These are phyloP conservation scores for Persicaria maculosa DNA, from an alignment of 148 eudicot genomes.

Conservation along the genomic window DNA sequence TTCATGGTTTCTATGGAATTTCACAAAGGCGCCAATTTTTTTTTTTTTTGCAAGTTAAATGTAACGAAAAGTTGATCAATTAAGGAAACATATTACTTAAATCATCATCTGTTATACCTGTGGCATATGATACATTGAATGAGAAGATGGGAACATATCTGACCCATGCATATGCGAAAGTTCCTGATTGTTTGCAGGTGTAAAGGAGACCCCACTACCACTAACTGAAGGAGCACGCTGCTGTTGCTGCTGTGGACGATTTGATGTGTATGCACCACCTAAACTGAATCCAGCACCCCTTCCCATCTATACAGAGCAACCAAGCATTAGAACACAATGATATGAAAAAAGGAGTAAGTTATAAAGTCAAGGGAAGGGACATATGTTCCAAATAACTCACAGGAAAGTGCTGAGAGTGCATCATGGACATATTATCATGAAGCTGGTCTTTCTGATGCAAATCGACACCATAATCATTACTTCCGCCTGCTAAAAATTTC, in stretches of 20 bases:
- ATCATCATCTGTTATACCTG: constrained; percentile 17
- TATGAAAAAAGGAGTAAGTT: background rate
- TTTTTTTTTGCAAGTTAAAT: background rate
- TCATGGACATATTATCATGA: constrained; percentile 44
- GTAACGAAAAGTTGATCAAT: background rate
- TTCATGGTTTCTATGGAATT: background rate
- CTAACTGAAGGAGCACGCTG: constrained; percentile 50
- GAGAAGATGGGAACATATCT: constrained; percentile 31
- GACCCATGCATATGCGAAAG: constrained; percentile 37
- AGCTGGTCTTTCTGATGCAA: constrained; percentile 55
- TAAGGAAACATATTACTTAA: background rate
- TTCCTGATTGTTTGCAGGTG: constrained; percentile 37
- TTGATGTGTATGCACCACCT: constrained; percentile 42
- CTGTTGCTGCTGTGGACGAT: constrained; percentile 43
- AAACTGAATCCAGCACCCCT: constrained; percentile 48
- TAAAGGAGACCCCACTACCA: constrained; percentile 34
- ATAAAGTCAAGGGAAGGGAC: background rate
- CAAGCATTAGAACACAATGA: background rate
- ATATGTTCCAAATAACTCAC: constrained; percentile 26
- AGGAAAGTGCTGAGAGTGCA: constrained; percentile 54
- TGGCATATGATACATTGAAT: constrained; percentile 18
- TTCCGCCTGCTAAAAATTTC: constrained; percentile 29
- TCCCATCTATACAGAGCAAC: constrained; percentile 37
- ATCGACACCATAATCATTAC: constrained; percentile 35
- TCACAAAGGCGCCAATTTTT: background rate